A percentile compares a stretch with the other conserved stretches of the same genome.
Evolutionary conservation across 345 rosid genomes (phyloP).

Genomic region (Lepidium didymum): DNA sequence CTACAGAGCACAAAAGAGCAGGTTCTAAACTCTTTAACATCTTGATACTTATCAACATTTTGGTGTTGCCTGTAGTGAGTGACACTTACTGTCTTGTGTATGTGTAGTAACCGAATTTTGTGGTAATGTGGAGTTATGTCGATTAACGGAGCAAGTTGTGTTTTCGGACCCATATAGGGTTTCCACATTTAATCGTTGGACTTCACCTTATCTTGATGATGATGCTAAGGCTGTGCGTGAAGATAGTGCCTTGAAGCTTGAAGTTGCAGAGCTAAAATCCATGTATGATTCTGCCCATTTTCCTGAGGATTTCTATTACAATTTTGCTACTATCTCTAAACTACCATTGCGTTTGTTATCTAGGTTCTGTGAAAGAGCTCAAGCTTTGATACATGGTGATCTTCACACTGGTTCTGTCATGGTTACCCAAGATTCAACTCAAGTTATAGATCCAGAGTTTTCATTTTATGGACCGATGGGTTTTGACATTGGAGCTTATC

Average conservation of each 20-base stretch:
- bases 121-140: slow-evolving; percentile 87
- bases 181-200: slow-evolving; percentile 69
- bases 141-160: slow-evolving; percentile 93
- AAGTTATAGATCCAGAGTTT: slow-evolving; percentile 91
- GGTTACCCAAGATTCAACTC: slow-evolving; percentile 85
- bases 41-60: neutral
- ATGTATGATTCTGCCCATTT: slow-evolving; percentile 38
- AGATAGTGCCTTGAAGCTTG: slow-evolving; percentile 66
- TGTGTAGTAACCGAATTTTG: slow-evolving; percentile 89
- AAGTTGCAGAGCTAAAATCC: slow-evolving; percentile 80
- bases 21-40: slow-evolving; percentile 27
- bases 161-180: slow-evolving; percentile 89
- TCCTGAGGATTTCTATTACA: neutral
- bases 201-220: slow-evolving; percentile 75
- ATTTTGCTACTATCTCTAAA: neutral
- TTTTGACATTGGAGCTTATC: slow-evolving; percentile 80
- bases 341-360: neutral
- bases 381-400: slow-evolving; percentile 91
- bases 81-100: neutral
- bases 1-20: slow-evolving; percentile 71
- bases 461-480: slow-evolving; percentile 94
- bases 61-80: neutral
- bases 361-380: slow-evolving; percentile 97
- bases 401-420: slow-evolving; percentile 92
- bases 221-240: slow-evolving; percentile 77